phyloP scores from a whole-genome alignment of 2,329 filamentous ascomycete genomes.

The Parastagonospora nodorum region DNA sequence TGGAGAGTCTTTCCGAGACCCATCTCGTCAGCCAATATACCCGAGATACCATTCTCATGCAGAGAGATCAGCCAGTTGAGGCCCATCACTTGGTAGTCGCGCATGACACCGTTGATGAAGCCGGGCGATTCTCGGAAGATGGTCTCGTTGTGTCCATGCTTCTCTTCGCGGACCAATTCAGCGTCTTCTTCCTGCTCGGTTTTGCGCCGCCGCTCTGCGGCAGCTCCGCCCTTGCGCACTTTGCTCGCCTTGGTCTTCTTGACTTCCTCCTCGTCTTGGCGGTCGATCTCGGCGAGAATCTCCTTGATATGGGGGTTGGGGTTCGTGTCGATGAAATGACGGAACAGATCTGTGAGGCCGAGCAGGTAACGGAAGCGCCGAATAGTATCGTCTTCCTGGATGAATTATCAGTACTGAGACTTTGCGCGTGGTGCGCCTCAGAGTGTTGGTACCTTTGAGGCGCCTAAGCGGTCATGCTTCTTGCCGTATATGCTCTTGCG shows the following conservation, averaged over 20 bases:
- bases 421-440: constrained; percentile 1
- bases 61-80: constrained; percentile 98
- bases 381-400: constrained; percentile 90
- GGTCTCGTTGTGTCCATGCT: constrained; percentile 77
- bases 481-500: constrained; percentile 91
- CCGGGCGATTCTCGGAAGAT: constrained; percentile 90
- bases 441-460: constrained; percentile 74
- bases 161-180: constrained; percentile 84
- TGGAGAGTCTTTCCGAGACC: constrained; percentile 96
- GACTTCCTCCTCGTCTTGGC: constrained; percentile 79
- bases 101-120: constrained; percentile 88
- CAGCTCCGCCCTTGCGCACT: constrained; percentile 82
- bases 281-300: constrained; percentile 92
- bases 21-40: constrained; percentile 98
- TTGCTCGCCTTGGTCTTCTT: constrained; percentile 73
- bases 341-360: constrained; percentile 93
- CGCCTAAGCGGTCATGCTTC: constrained; percentile 89
- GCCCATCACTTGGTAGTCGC: constrained; percentile 94
- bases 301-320: constrained; percentile 93
- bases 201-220: constrained; percentile 76
- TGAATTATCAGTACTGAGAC: constrained; percentile 12
- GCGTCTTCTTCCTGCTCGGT: constrained; percentile 98
- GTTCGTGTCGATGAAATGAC: constrained; percentile 98
- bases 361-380: constrained; percentile 92
- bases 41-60: constrained; percentile 98